Evolutionary conservation across 768 basidiomycete species (phyloP).

Genomic region (Tulasnella sp.): DNA sequence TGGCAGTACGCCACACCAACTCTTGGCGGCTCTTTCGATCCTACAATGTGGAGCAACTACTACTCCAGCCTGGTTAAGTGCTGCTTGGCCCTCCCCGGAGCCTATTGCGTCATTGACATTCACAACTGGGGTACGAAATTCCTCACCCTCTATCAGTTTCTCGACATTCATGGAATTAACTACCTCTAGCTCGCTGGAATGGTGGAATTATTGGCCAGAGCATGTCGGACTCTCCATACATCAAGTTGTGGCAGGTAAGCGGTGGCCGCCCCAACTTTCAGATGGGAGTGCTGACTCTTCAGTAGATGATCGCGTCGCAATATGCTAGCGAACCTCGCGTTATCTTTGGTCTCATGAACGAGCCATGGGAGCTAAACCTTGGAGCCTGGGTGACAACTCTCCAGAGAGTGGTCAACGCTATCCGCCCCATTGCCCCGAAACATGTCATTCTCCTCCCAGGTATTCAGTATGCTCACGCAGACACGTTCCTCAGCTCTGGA

Average conservation of each 20-base stretch:
- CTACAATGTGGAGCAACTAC: not conserved
- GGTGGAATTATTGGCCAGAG: conserved; percentile 19
- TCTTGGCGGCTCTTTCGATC: not conserved
- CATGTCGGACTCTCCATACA: conserved; percentile 8
- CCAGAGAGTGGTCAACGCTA: conserved; percentile 50
- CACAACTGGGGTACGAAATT: conserved; percentile 23
- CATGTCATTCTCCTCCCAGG: conserved; percentile 54
- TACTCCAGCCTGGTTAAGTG: not conserved
- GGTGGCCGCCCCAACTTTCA: not conserved
- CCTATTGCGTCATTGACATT: conserved; percentile 24
- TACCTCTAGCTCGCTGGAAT: conserved; percentile 24
- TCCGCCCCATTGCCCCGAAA: conserved; percentile 49
- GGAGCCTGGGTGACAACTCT: conserved; percentile 45
- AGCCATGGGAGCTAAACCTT: conserved; percentile 52
- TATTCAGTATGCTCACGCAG: not conserved
- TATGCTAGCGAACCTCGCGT: conserved; percentile 15
- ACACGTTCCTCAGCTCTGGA: conserved; percentile 40
- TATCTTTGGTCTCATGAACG: conserved; percentile 50
- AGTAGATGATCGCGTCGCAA: not conserved
- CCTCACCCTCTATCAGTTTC: not conserved
- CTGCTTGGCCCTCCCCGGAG: conserved; percentile 20
- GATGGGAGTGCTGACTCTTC: conserved; percentile 37
- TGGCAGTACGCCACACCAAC: conserved; percentile 2
- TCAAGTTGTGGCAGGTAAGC: conserved; percentile 19
- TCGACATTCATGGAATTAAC: not conserved